These are phyloP conservation scores for Limnomonas spitsbergensis DNA, from an alignment of 139 green algal genomes.

Conservation along the genomic window DNA sequence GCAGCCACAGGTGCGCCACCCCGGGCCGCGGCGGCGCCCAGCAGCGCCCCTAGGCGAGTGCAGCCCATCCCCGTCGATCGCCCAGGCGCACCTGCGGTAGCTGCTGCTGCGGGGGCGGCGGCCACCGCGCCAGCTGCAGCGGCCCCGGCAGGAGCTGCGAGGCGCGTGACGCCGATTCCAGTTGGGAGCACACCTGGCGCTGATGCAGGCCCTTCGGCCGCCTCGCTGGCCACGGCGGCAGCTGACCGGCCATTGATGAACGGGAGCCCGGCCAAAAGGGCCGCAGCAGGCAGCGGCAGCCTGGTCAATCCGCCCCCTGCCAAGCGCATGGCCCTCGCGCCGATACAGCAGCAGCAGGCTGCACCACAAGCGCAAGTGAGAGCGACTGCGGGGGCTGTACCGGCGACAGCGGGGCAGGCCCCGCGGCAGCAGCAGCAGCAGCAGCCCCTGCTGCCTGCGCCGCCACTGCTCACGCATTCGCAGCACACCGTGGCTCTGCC, in stretches of 20 bases:
- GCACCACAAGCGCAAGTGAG: not conserved
- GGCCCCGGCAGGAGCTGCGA: not conserved
- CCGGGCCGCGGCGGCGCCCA: not conserved
- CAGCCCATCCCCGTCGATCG: not conserved
- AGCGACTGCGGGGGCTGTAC: not conserved
- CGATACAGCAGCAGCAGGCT: not conserved
- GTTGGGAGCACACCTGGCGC: not conserved
- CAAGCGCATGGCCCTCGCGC: slow-evolving; percentile 9
- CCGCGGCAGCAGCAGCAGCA: not conserved
- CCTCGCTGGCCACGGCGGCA: no score
- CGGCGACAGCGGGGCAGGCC: not conserved
- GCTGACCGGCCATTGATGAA: no score
- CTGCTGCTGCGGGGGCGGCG: not conserved
- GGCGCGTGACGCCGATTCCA: not conserved
- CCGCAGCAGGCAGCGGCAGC: not conserved
- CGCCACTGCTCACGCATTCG: slow-evolving; percentile 18
- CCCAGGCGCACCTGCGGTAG: not conserved
- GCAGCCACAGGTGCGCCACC: not conserved
- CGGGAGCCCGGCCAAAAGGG: not conserved
- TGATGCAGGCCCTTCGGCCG: not conserved
- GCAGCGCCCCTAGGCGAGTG: not conserved
- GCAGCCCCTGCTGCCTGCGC: not conserved
- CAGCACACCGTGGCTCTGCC: not conserved
- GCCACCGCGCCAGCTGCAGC: no score
- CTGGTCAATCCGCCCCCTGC: slow-evolving; percentile 7